phyloP scores from a whole-genome alignment of 1,139 yeast species.

The Debaryomyces udenii region DNA sequence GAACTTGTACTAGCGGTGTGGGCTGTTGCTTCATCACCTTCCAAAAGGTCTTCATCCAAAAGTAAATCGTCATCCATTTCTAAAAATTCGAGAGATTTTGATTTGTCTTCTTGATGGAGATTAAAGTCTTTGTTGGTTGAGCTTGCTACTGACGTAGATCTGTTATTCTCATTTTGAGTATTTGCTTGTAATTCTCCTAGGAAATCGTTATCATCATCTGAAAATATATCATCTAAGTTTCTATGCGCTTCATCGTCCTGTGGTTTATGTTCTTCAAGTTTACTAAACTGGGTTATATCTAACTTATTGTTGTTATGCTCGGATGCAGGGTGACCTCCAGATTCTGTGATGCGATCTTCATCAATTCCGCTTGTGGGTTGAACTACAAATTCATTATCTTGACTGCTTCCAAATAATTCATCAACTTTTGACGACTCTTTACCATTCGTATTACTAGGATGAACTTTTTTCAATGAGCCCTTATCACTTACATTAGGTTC shows the following conservation, averaged over 20 bases:
- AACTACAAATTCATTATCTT: constrained; percentile 20
- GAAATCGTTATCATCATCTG: not conserved
- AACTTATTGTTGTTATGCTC: not conserved
- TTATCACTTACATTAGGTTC: no score
- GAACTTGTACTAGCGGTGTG: constrained; percentile 5
- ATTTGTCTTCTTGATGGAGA: constrained; percentile 7
- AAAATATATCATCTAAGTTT: constrained; percentile 1
- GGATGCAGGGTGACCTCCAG: not conserved
- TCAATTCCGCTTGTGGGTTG: no score
- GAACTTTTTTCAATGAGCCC: no score
- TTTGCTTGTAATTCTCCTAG: not conserved
- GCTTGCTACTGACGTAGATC: not conserved
- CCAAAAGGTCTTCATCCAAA: constrained; percentile 33
- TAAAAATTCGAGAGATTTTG: constrained; percentile 33
- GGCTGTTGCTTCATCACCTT: constrained; percentile 25
- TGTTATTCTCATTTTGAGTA: not conserved
- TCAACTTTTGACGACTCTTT: constrained; percentile 18
- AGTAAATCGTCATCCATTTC: constrained; percentile 53
- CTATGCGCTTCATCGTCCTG: not conserved
- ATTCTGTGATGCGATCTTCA: no score
- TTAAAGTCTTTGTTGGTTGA: not conserved
- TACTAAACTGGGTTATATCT: not conserved
- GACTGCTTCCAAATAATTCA: constrained; percentile 18
- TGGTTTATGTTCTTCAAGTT: not conserved
- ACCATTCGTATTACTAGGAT: no score